Conservation (phyloP, 495 filamentous ascomycete genomes). For the Annulohypoxylon maeteangense region DNA sequence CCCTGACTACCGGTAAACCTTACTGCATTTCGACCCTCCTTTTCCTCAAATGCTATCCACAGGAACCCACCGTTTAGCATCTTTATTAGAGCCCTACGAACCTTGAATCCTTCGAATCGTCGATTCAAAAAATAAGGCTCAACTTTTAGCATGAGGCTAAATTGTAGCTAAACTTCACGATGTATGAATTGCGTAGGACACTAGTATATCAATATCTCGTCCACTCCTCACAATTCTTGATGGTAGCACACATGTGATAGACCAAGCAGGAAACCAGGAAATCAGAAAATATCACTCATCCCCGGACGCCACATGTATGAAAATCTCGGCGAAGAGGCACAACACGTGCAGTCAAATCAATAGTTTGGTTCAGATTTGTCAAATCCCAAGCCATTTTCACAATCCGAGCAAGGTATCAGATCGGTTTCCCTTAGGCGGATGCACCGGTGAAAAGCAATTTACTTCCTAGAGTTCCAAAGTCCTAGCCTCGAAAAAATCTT, state of each 20-base stretch:
- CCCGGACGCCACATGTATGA: slow-evolving; percentile 21
- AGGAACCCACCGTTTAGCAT: background rate
- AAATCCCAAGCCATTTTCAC: slow-evolving; percentile 19
- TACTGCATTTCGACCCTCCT: slow-evolving; percentile 17
- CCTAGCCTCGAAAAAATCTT: slow-evolving; percentile 5
- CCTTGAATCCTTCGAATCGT: slow-evolving; percentile 13
- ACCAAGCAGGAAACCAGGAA: background rate
- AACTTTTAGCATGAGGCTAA: slow-evolving; percentile 10
- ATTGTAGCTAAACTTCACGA: slow-evolving; percentile 17
- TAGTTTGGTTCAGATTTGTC: slow-evolving; percentile 36
- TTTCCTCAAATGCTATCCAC: slow-evolving; percentile 15
- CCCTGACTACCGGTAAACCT: slow-evolving; percentile 39
- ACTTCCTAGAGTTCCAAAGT: slow-evolving; percentile 10
- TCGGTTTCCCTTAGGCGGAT: slow-evolving; percentile 5
- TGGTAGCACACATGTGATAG: background rate
- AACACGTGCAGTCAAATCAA: slow-evolving; percentile 34
- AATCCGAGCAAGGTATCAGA: slow-evolving; percentile 24
- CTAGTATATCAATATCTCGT: slow-evolving; percentile 9
- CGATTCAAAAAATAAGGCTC: background rate
- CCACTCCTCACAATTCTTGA: background rate
- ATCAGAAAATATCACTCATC: background rate
- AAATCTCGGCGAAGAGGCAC: slow-evolving; percentile 21
- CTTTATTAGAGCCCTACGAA: slow-evolving; percentile 5
- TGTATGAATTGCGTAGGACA: slow-evolving; percentile 15
- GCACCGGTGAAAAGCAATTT: slow-evolving; percentile 19